phyloP scores from a whole-genome alignment of 176 grass and related monocot species.

The Panicum miliaceum region DNA sequence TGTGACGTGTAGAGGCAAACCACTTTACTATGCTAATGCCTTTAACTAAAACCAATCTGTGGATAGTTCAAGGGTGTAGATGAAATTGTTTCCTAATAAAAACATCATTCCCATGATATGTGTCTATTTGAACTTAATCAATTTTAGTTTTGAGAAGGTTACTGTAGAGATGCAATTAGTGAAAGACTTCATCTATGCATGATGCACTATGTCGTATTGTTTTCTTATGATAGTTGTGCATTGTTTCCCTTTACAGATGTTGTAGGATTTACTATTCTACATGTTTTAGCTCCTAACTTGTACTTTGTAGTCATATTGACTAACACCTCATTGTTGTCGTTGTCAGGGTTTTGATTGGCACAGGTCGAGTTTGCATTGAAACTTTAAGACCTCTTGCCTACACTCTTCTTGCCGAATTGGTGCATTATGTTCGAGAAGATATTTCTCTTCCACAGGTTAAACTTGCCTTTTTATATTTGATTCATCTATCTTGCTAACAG shows the following conservation, averaged over 20 bases:
- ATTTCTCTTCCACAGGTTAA: slow-evolving; percentile 66
- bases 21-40: background rate
- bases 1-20: slow-evolving; percentile 15
- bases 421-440: slow-evolving; percentile 96
- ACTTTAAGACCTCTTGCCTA: slow-evolving; percentile 94
- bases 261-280: background rate
- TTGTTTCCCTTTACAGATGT: slow-evolving; percentile 18
- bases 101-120: background rate
- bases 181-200: background rate
- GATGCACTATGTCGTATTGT: background rate
- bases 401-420: slow-evolving; percentile 95
- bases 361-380: slow-evolving; percentile 93
- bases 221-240: slow-evolving; percentile 20
- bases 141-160: background rate
- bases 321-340: slow-evolving; percentile 45
- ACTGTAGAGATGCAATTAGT: background rate
- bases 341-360: slow-evolving; percentile 91
- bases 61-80: background rate
- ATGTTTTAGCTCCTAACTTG: slow-evolving; percentile 33
- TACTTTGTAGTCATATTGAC: slow-evolving; percentile 13
- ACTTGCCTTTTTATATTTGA: slow-evolving; percentile 44
- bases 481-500: slow-evolving; percentile 23
- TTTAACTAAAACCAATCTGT: background rate
- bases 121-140: background rate
- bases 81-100: background rate